These are phyloP conservation scores for Fusarium dlaminii DNA, from an alignment of 2,329 filamentous ascomycete species.

Conservation along the genomic window DNA sequence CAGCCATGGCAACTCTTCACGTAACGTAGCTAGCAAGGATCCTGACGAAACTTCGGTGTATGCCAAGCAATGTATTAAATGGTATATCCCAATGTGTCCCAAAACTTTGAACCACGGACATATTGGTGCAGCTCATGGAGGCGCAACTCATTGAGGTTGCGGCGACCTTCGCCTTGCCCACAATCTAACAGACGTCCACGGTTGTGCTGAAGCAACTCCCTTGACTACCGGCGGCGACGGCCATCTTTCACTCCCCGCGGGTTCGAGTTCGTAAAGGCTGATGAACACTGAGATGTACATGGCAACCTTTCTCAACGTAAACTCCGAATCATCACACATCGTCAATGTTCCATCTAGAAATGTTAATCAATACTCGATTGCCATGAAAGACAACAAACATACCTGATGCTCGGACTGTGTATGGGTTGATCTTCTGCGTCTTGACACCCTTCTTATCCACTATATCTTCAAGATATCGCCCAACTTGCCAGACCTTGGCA, in stretches of 20 bases:
- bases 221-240: constrained; percentile 34
- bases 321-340: constrained; percentile 47
- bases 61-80: neutral
- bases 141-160: neutral
- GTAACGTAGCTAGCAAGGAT: neutral
- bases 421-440: constrained; percentile 32
- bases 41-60: neutral
- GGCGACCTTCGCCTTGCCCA: constrained; percentile 46
- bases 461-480: constrained; percentile 46
- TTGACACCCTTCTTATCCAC: constrained; percentile 40
- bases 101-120: neutral
- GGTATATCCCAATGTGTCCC: neutral
- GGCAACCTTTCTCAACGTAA: constrained; percentile 48
- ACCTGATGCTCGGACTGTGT: constrained; percentile 48
- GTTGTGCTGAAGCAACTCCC: constrained; percentile 43
- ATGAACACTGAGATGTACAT: constrained; percentile 49
- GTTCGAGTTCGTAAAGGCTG: constrained; percentile 50
- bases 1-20: neutral
- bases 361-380: constrained; percentile 15
- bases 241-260: constrained; percentile 44
- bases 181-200: constrained; percentile 42
- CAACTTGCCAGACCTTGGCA: constrained; percentile 48
- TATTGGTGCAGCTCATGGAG: neutral
- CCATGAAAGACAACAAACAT: neutral
- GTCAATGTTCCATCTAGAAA: constrained; percentile 44